phyloP scores from a whole-genome alignment of 805 yeast genomes.

The Pichia californica region DNA sequence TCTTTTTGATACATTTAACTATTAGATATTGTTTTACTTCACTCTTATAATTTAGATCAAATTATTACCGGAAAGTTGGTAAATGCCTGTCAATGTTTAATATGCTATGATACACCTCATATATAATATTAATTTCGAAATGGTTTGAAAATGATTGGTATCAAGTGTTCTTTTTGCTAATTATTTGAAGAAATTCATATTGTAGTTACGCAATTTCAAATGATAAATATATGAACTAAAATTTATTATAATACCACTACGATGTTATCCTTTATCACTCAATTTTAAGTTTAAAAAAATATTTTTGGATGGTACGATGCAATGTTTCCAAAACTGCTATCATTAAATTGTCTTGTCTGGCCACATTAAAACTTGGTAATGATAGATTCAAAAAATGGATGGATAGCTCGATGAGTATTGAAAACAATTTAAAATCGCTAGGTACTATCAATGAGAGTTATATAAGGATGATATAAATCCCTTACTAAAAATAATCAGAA shows the following conservation, averaged over 20 bases:
- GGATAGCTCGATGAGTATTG: constrained; percentile 41
- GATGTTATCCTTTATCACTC: constrained; percentile 25
- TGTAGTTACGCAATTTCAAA: constrained; percentile 47
- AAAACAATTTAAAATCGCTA: neutral
- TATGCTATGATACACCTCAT: constrained; percentile 23
- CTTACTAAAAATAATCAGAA: constrained; percentile 42
- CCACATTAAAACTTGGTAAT: constrained; percentile 66
- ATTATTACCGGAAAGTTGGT: constrained; percentile 21
- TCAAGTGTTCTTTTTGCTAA: constrained; percentile 52
- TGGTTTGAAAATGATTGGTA: constrained; percentile 41
- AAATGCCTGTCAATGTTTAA: constrained; percentile 30
- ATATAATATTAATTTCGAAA: constrained; percentile 31
- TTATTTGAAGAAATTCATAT: constrained; percentile 39
- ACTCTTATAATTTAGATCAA: constrained; percentile 21
- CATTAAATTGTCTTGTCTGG: constrained; percentile 54
- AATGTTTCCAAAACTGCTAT: constrained; percentile 34
- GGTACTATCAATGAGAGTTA: constrained; percentile 34
- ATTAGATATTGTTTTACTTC: constrained; percentile 29
- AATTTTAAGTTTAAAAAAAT: constrained; percentile 9
- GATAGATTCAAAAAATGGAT: constrained; percentile 42
- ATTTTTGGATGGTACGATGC: constrained; percentile 23
- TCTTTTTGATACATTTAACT: constrained; percentile 19
- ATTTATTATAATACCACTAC: constrained; percentile 42
- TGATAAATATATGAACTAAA: constrained; percentile 61
- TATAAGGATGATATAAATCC: constrained; percentile 58